Base-by-base conservation (phyloP, 202 grass and related monocot species). In the Bolboschoenoplectus hybrid region DNA sequence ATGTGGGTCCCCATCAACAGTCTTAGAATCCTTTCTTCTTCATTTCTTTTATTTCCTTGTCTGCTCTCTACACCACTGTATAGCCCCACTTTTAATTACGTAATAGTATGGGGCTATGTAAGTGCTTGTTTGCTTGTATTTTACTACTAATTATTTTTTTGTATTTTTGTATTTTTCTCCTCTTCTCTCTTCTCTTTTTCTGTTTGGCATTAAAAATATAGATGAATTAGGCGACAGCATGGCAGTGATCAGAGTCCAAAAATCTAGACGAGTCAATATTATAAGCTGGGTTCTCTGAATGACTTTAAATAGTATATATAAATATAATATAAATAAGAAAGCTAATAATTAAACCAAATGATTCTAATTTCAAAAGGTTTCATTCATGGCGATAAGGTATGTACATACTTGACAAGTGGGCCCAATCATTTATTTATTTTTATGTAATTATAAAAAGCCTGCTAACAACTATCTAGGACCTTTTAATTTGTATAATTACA, bases 31-130 rank as follows among this genome's bases (percentile, higher is more conserved):
- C n/a, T 50, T 79, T 47, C 57, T 58, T 80, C 76, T 80, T 61
- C 35, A 61, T 80, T 61, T 80, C 36, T 80, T 80, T 80, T 80
- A 60, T 61, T 80, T 80, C 36, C 1, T 61, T 80, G 76, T 80
- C 55, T 58, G 55, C 5, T 60, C 36, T 60, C 76, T 61, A 19
- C 16, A n/a, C 6, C 45, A 58, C 53, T 43, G 74, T 78, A 16
- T 79, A n/a, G 49, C 34, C 35, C 55, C 36, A 57, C 76, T 43
- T 78, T 58, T 43, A 43, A 80, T 80, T 60, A 19, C 53, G 14
- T 80, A 60, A 78, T 53, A 78, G 74, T 61, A 80, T 80, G 76
- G 76, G 36, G 44, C 76, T 61, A 61, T 80, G 53, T 80, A 80
- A 60, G 36, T 43, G 53, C 53, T 80, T 61, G 55, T 61, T 80